Evolutionary conservation across 179 eudicot species (phyloP).

Genomic region (Spinacia oleracea): DNA sequence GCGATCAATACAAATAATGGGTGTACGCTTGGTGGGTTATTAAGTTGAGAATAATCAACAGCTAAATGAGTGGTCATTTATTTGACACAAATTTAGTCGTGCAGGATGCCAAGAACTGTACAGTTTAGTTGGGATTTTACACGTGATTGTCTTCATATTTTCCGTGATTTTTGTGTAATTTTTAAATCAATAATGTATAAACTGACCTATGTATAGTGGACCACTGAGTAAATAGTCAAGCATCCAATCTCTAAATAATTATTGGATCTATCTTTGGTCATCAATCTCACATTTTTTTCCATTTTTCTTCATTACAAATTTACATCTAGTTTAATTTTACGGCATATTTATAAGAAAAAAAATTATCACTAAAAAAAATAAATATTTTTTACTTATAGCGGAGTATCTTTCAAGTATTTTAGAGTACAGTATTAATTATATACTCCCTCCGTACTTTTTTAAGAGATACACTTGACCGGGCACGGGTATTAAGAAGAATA

Average conservation of each 20-base stretch:
- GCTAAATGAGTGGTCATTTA: constrained; percentile 3
- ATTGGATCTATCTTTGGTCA: not conserved
- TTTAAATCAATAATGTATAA: not conserved
- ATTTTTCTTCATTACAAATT: not conserved
- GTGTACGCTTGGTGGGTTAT: not conserved
- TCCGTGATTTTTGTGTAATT: not conserved
- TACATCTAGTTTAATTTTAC: too few relatives aligned
- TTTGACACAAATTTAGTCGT: constrained; percentile 1
- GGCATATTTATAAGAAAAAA: too few relatives aligned
- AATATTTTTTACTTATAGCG: too few relatives aligned
- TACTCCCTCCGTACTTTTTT: too few relatives aligned
- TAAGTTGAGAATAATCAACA: not conserved
- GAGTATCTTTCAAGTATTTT: too few relatives aligned
- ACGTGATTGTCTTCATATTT: constrained; percentile 5
- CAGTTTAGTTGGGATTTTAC: constrained; percentile 8
- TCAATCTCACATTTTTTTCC: not conserved
- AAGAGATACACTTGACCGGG: too few relatives aligned
- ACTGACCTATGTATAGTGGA: constrained; percentile 1
- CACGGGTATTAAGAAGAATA: too few relatives aligned
- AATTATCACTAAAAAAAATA: too few relatives aligned
- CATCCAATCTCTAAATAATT: not conserved
- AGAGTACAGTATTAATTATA: too few relatives aligned
- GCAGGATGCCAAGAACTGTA: not conserved
- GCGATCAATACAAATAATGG: constrained; percentile 7
- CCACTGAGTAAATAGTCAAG: constrained; percentile 10